Percentiles rank a stretch among this genome's conserved stretches.
These are phyloP conservation scores for Phytophthora uliginosa DNA, from an alignment of 352 stramenopile genomes.

Conservation along the genomic window DNA sequence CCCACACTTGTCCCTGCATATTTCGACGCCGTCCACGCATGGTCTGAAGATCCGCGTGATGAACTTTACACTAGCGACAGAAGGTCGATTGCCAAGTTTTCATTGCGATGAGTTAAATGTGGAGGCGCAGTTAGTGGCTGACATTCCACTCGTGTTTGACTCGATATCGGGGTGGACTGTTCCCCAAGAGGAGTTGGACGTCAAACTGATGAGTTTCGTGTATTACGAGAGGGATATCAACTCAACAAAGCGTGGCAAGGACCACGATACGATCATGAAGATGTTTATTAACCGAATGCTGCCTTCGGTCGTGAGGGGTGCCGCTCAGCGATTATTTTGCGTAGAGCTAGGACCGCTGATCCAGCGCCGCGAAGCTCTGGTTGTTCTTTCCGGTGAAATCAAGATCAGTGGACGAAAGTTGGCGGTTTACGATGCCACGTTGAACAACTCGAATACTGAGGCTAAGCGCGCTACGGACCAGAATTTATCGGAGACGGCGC, in stretches of 20 bases:
- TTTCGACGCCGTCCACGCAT: constrained; percentile 62
- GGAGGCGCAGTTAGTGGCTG: constrained; percentile 71
- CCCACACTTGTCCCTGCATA: constrained; percentile 72
- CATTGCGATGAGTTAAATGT: constrained; percentile 85
- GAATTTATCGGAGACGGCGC: constrained; percentile 52
- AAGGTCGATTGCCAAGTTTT: constrained; percentile 75
- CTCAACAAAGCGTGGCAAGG: constrained; percentile 63
- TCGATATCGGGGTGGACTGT: constrained; percentile 71
- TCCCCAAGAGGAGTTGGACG: constrained; percentile 60
- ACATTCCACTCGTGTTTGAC: constrained; percentile 76
- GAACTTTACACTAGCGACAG: constrained; percentile 76
- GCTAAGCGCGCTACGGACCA: constrained; percentile 31
- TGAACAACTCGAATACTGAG: constrained; percentile 37
- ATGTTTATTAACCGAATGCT: constrained; percentile 84
- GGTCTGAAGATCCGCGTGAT: constrained; percentile 71
- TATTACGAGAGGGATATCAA: constrained; percentile 79
- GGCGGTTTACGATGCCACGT: constrained; percentile 62
- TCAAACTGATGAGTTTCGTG: constrained; percentile 74
- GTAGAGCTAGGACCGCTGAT: constrained; percentile 71
- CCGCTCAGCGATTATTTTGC: constrained; percentile 69
- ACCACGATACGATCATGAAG: constrained; percentile 86
- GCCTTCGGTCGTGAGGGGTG: constrained; percentile 66
- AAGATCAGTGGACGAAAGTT: constrained; percentile 69
- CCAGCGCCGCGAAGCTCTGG: constrained; percentile 60
- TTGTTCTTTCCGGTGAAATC: constrained; percentile 70